Conservation (phyloP, 129 eudicot species). For the Chrysanthemum lavandulifolium region DNA sequence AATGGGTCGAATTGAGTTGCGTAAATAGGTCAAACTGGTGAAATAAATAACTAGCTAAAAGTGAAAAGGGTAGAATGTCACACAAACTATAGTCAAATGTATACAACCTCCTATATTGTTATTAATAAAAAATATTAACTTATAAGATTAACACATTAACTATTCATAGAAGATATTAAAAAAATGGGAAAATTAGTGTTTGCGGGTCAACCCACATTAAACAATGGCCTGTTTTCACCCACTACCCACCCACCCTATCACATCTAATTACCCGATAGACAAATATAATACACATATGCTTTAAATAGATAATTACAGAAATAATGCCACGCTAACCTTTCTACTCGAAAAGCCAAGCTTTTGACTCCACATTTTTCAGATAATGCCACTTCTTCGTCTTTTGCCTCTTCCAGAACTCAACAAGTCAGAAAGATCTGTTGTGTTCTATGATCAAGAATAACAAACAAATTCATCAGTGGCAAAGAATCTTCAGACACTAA, state of each 20-base stretch:
- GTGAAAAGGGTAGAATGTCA: no score
- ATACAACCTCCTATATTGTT: no score
- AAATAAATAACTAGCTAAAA: not conserved
- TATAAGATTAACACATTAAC: no score
- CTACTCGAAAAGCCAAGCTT: constrained; percentile 72
- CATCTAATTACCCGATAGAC: not conserved
- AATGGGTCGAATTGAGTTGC: no score
- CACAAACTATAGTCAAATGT: no score
- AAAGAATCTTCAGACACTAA: constrained; percentile 25
- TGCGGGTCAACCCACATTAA: no score
- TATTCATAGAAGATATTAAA: no score
- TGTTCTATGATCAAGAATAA: constrained; percentile 50
- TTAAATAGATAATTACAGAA: not conserved
- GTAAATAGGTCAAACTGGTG: no score
- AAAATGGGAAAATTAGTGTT: no score
- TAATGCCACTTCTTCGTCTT: constrained; percentile 76
- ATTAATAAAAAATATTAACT: no score
- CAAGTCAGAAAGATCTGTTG: constrained; percentile 89
- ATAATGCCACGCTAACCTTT: constrained; percentile 55
- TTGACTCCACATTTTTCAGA: constrained; percentile 78
- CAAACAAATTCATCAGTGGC: constrained; percentile 14
- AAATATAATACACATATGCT: not conserved
- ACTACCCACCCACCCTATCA: no score
- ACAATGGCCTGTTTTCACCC: no score
- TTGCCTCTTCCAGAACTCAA: constrained; percentile 96